Base-by-base conservation (phyloP, 1,139 yeast genomes). In the Suzukiozyma palmioleophila region DNA sequence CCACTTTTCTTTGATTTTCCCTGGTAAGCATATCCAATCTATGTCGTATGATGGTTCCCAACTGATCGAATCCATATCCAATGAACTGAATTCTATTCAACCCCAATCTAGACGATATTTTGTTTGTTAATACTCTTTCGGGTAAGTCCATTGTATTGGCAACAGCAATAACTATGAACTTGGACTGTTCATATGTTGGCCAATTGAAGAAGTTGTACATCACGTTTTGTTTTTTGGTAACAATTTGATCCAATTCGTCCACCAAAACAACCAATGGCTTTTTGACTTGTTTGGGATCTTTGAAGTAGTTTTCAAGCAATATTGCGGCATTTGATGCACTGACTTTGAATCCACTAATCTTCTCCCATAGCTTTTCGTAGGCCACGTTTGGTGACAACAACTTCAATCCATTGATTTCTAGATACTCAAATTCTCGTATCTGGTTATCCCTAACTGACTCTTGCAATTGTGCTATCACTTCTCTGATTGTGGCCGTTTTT, bases 81-180 rank as follows among this genome's bases (percentile, higher is more conserved):
- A 87, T 78, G 55, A 92, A 94, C 60, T 85, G 88, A 36, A 92
- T 76, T 60, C 97, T 77, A 12, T 88, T 80, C 37, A 90, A 69
- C 2, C 99, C 98, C 44, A 94, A 70, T 50, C 99, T 78, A 1
- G 97, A 88, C 1, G 96, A 83, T 7, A 89, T 85, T 59, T 92
- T 92, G 61, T 89, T 90, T 16, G 95, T 81, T 34, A 92, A 66
- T 38, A 84, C 75, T 44, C 97, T 72, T 56, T 92, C 98, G 0
- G 98, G 98, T 38, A 92, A 66, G 62, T 92, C 97, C 97, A 94
- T 89, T 0, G 97, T 90, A 56, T 94, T 94, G 7, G 97, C 97
- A 26, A 92, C 90, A 0, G 97, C 97, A 37, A 92, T 73, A 2
- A 94, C 95, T 41, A 92, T 79, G 37, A 92, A 68, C 52, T 83